phyloP scores from a whole-genome alignment of 805 yeast species.

The Ogataea sp. region DNA sequence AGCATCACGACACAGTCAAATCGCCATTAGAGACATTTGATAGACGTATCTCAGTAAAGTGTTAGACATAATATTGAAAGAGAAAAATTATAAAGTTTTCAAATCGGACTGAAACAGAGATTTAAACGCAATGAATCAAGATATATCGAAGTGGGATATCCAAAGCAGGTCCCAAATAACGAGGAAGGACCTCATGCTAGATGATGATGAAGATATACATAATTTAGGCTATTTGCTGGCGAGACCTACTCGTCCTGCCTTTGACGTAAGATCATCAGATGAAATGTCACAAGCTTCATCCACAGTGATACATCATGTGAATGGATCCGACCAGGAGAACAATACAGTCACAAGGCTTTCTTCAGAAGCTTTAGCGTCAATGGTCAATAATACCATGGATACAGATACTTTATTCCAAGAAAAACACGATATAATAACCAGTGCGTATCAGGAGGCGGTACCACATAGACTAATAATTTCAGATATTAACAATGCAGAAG shows the following conservation, averaged over 20 bases:
- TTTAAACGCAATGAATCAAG: not conserved
- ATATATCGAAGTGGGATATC: not conserved
- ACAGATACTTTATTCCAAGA: not conserved
- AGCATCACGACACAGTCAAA: no score
- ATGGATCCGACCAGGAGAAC: not conserved
- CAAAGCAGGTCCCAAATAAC: not conserved
- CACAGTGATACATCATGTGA: not conserved
- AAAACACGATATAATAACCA: not conserved
- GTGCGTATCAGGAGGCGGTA: no score
- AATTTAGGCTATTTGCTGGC: not conserved
- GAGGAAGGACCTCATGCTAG: not conserved
- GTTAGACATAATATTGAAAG: no score
- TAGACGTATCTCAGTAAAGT: no score
- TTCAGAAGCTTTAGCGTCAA: not conserved
- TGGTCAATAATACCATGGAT: not conserved
- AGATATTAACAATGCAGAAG: not conserved
- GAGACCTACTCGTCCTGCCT: not conserved
- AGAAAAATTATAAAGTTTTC: no score
- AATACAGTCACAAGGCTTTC: no score
- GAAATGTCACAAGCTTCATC: not conserved
- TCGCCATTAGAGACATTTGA: no score
- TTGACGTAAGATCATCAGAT: not conserved
- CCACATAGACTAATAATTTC: no score
- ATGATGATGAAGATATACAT: conserved; percentile 1
- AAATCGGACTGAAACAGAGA: no score